Percentiles rank a stretch among this genome's conserved stretches.
Evolutionary conservation across 2,329 filamentous ascomycete species (phyloP).

Genomic region (Colletotrichum karsti): DNA sequence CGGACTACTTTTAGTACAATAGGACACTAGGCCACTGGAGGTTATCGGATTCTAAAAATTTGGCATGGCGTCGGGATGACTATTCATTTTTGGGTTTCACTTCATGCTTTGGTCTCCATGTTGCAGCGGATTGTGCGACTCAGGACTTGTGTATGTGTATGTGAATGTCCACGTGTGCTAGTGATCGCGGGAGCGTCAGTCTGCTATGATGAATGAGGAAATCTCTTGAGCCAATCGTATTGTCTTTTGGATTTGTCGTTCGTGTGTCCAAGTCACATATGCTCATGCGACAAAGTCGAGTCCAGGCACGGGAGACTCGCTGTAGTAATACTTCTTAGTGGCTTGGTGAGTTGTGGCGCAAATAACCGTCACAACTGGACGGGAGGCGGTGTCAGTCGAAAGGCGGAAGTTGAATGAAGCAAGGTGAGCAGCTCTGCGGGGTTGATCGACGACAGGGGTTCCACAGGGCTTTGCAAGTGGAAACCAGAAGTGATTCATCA

Average conservation of each 20-base stretch:
- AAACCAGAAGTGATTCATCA: slow-evolving; percentile 3
- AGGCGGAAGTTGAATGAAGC: neutral
- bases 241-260: no score
- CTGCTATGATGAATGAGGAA: no score
- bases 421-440: neutral
- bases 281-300: no score
- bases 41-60: slow-evolving; percentile 28
- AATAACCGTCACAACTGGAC: no score
- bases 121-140: neutral
- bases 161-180: neutral
- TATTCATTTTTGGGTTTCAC: slow-evolving; percentile 24
- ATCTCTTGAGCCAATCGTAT: no score
- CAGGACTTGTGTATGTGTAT: neutral
- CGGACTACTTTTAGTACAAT: slow-evolving; percentile 32
- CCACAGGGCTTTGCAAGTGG: neutral
- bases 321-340: no score
- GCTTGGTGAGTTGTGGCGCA: no score
- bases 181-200: neutral
- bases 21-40: slow-evolving; percentile 28
- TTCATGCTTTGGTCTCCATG: slow-evolving; percentile 1
- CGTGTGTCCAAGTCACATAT: no score
- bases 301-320: no score
- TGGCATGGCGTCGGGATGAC: slow-evolving; percentile 30
- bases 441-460: slow-evolving; percentile 4
- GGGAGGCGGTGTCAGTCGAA: neutral